Percentiles rank a stretch among this genome's conserved stretches.
phyloP scores from a whole-genome alignment of 73 alveolate genomes.

The Paramecium bursaria region DNA sequence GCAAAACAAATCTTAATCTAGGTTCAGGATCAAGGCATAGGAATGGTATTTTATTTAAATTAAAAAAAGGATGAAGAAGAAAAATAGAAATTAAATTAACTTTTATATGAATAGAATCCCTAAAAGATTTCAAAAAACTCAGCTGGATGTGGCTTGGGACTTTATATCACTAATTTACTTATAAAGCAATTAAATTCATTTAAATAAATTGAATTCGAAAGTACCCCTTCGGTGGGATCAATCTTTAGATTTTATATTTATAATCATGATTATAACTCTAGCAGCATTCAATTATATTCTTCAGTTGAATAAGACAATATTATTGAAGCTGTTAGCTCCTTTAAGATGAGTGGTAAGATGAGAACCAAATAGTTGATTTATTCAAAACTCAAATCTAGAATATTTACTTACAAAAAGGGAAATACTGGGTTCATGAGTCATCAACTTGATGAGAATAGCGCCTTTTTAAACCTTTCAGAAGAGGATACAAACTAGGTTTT shows the following conservation, averaged over 20 bases:
- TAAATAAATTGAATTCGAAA: background rate
- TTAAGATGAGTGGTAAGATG: too few relatives aligned
- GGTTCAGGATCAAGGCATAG: constrained; percentile 20
- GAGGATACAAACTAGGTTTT: too few relatives aligned
- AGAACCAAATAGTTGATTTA: too few relatives aligned
- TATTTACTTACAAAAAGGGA: too few relatives aligned
- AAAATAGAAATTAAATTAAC: constrained; percentile 10
- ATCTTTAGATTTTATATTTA: background rate
- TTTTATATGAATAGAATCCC: constrained; percentile 22
- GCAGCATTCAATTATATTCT: too few relatives aligned
- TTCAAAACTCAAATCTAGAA: too few relatives aligned
- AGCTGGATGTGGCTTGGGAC: constrained; percentile 57
- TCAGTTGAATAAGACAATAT: too few relatives aligned
- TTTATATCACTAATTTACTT: constrained; percentile 20
- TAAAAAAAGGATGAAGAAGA: background rate
- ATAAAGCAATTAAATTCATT: constrained; percentile 2
- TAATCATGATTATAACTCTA: background rate
- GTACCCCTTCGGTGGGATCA: background rate
- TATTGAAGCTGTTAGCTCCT: too few relatives aligned
- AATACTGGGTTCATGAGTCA: too few relatives aligned
- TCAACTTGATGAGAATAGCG: too few relatives aligned
- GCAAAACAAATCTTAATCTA: background rate
- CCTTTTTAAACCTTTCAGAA: too few relatives aligned
- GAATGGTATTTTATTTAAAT: constrained; percentile 5
- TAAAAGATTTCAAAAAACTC: constrained; percentile 21